Evolutionary conservation across 108 stramenopile species (phyloP).

Genomic region (Cyclotella choctawhatcheeana): DNA sequence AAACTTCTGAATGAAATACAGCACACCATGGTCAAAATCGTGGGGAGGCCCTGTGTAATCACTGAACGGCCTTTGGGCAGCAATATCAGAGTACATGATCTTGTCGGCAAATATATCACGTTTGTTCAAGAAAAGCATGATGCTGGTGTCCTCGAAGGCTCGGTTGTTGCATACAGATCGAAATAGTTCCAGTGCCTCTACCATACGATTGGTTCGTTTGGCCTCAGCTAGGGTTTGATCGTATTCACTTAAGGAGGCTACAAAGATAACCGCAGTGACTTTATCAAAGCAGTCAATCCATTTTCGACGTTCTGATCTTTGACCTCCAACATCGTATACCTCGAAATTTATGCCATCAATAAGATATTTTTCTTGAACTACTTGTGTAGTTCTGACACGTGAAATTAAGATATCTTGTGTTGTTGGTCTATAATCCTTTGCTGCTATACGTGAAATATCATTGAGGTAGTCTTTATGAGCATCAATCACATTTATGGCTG

Average conservation of each 20-base stretch:
- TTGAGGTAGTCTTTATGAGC: constrained; percentile 89
- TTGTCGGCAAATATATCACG: constrained; percentile 98
- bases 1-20: constrained; percentile 95
- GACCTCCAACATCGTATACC: constrained; percentile 95
- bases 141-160: constrained; percentile 91
- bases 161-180: constrained; percentile 96
- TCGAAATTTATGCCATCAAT: constrained; percentile 93
- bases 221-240: constrained; percentile 97
- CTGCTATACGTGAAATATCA: constrained; percentile 78
- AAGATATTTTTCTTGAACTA: constrained; percentile 87
- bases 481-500: constrained; percentile 84
- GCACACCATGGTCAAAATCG: constrained; percentile 89
- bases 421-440: constrained; percentile 82
- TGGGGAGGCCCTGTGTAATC: constrained; percentile 84
- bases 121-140: constrained; percentile 96
- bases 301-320: constrained; percentile 89
- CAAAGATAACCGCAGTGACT: constrained; percentile 99
- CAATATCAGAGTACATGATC: constrained; percentile 86
- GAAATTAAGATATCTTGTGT: constrained; percentile 95
- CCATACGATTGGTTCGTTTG: constrained; percentile 95
- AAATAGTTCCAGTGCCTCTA: constrained; percentile 95
- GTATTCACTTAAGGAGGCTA: constrained; percentile 95
- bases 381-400: constrained; percentile 96
- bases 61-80: constrained; percentile 77
- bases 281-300: constrained; percentile 96